Percentiles rank a stretch among this genome's conserved stretches.
phyloP scores from a whole-genome alignment of 495 filamentous ascomycete genomes.

The Hypoxylon intermedium region DNA sequence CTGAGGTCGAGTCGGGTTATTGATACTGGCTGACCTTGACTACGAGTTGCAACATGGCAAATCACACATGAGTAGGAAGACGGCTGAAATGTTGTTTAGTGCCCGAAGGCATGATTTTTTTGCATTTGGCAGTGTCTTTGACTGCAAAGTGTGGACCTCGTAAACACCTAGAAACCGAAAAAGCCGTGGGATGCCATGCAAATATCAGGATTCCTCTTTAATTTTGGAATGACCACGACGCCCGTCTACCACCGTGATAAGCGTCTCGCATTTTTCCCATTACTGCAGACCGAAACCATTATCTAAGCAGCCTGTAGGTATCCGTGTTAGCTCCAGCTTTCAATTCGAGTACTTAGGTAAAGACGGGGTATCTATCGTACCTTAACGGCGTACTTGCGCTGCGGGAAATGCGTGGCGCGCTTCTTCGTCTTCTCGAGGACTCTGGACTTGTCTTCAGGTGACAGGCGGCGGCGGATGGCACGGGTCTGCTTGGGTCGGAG shows the following conservation, averaged over 20 bases:
- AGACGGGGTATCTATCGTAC: constrained; percentile 55
- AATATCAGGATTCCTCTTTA: constrained; percentile 45
- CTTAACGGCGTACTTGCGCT: constrained; percentile 98
- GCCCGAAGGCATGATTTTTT: constrained; percentile 43
- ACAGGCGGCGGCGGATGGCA: constrained; percentile 90
- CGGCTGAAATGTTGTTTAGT: constrained; percentile 16
- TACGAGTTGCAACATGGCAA: neutral
- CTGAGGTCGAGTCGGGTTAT: too few relatives aligned
- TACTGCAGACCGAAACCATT: constrained; percentile 24
- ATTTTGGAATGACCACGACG: constrained; percentile 46
- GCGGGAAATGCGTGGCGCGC: constrained; percentile 93
- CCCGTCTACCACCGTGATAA: constrained; percentile 33
- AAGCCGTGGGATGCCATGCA: constrained; percentile 50
- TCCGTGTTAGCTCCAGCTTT: constrained; percentile 9
- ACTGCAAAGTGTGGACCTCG: constrained; percentile 45
- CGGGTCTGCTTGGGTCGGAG: constrained; percentile 97
- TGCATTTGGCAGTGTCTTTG: constrained; percentile 48
- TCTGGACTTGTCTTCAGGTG: constrained; percentile 81
- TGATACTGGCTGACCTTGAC: too few relatives aligned
- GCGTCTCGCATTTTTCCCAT: constrained; percentile 33
- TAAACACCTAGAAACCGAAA: constrained; percentile 51
- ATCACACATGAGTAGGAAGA: neutral
- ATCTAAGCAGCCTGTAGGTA: constrained; percentile 38
- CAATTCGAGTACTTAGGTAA: neutral
- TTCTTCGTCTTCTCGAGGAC: constrained; percentile 91